Evolutionary conservation across 768 basidiomycete genomes (phyloP).

Genomic region (Trametes cubensis): DNA sequence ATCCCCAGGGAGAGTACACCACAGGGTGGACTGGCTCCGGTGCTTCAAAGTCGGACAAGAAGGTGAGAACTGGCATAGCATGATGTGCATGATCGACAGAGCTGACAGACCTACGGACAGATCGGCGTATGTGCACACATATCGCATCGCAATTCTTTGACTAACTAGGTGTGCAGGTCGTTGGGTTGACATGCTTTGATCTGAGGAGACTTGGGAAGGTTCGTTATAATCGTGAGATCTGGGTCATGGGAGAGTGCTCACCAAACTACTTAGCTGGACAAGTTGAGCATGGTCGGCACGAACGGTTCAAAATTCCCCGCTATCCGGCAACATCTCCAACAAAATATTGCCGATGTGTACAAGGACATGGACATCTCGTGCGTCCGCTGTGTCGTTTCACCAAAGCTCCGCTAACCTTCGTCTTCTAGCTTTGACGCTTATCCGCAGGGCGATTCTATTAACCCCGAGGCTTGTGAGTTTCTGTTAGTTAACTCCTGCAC

Average conservation of each 20-base stretch:
- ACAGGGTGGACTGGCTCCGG: constrained; percentile 93
- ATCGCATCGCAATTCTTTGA: neutral
- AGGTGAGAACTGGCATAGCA: constrained; percentile 55
- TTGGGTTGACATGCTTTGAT: constrained; percentile 88
- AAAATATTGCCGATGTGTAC: constrained; percentile 84
- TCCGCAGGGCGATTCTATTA: constrained; percentile 67
- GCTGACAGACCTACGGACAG: constrained; percentile 38
- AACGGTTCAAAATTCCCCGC: constrained; percentile 87
- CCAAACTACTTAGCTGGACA: constrained; percentile 51
- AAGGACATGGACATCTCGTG: constrained; percentile 86
- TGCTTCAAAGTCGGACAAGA: constrained; percentile 95
- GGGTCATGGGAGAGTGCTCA: neutral
- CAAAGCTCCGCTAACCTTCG: neutral
- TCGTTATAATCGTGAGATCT: constrained; percentile 16
- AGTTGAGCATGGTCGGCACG: constrained; percentile 87
- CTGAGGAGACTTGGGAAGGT: constrained; percentile 83
- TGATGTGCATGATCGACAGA: neutral
- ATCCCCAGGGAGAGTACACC: constrained; percentile 78
- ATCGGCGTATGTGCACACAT: constrained; percentile 62
- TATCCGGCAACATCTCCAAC: constrained; percentile 76
- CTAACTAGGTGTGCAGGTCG: constrained; percentile 55
- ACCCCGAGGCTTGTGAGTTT: constrained; percentile 80
- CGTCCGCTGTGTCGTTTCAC: constrained; percentile 30
- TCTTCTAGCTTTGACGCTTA: constrained; percentile 70
- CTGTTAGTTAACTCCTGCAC: constrained; percentile 13